Evolutionary conservation across 768 basidiomycete genomes (phyloP).

Genomic region (Suillus discolor): DNA sequence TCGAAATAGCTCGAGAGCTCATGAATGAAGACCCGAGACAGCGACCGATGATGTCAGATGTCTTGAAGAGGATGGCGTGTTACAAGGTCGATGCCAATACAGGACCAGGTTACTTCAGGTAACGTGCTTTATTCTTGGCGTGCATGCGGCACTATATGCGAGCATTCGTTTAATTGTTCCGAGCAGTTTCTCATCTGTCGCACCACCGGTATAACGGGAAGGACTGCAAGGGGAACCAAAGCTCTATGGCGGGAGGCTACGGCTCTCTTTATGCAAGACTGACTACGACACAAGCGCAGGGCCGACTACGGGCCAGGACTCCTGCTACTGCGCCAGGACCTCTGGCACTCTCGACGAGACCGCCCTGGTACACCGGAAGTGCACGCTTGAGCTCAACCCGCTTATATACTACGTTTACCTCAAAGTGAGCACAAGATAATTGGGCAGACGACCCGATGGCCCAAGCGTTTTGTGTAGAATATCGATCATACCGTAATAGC

Average conservation of each 20-base stretch:
- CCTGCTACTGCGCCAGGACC: too few relatives aligned
- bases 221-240: not conserved
- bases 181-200: not conserved
- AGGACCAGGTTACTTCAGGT: not conserved
- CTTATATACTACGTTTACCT: not conserved
- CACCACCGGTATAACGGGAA: not conserved
- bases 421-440: not conserved
- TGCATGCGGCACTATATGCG: not conserved
- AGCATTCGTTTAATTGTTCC: not conserved
- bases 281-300: too few relatives aligned
- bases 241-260: not conserved
- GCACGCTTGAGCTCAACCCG: not conserved
- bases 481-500: not conserved
- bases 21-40: not conserved
- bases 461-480: not conserved
- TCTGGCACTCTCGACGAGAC: too few relatives aligned
- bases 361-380: not conserved
- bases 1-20: not conserved
- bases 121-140: not conserved
- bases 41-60: not conserved
- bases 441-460: not conserved
- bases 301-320: not conserved
- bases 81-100: not conserved
- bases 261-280: not conserved
- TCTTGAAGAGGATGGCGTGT: not conserved